phyloP scores from a whole-genome alignment of 805 yeast species.

The Dipodascopsis uninucleata region DNA sequence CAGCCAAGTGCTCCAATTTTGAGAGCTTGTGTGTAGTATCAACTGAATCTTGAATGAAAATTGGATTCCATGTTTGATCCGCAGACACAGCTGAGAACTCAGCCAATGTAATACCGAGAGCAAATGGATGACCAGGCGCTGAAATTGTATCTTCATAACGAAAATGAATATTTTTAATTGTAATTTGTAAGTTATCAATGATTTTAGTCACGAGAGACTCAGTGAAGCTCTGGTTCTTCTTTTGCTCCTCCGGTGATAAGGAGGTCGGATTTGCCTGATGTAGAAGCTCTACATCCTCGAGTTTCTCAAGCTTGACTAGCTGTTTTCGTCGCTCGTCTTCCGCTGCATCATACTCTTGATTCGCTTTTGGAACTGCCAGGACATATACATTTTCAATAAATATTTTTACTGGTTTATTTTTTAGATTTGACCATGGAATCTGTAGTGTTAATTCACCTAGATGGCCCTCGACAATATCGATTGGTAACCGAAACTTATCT shows the following conservation, averaged over 20 bases:
- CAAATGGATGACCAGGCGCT: conserved; percentile 71
- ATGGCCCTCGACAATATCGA: conserved; percentile 85
- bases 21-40: conserved; percentile 59
- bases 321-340: conserved; percentile 61
- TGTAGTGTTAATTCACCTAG: conserved; percentile 84
- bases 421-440: conserved; percentile 95
- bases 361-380: conserved; percentile 69
- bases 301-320: conserved; percentile 58
- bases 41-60: conserved; percentile 70
- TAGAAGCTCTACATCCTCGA: conserved; percentile 58
- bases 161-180: conserved; percentile 85
- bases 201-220: conserved; percentile 77
- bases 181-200: conserved; percentile 86
- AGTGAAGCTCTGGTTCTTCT: conserved; percentile 73
- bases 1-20: conserved; percentile 60
- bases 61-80: conserved; percentile 77
- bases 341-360: conserved; percentile 55
- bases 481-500: conserved; percentile 79
- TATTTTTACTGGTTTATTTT: conserved; percentile 86
- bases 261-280: conserved; percentile 42
- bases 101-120: conserved; percentile 75
- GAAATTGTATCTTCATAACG: conserved; percentile 79
- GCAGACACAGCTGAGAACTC: conserved; percentile 92
- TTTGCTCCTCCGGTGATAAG: conserved; percentile 36
- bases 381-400: conserved; percentile 81